phyloP scores from a whole-genome alignment of 495 filamentous ascomycete species.

The Tricharina praecox region DNA sequence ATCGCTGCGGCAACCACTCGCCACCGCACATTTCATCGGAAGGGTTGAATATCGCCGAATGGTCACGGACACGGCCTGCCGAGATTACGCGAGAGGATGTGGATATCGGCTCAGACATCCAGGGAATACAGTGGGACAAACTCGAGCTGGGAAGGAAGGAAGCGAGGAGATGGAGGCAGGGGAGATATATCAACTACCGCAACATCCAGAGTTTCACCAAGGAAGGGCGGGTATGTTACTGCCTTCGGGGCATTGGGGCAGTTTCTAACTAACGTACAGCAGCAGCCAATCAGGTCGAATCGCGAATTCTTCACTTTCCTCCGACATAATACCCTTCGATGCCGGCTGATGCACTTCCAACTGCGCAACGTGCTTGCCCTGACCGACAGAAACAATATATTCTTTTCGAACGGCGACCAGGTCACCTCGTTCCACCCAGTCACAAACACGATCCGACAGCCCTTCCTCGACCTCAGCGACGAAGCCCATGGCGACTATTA shows the following conservation, averaged over 20 bases:
- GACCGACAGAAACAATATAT: slow-evolving; percentile 54
- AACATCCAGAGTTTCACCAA: slow-evolving; percentile 28
- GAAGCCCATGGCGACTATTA: slow-evolving; percentile 30
- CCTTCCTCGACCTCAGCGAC: slow-evolving; percentile 45
- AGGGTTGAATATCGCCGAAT: slow-evolving; percentile 9
- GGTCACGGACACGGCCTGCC: slow-evolving; percentile 26
- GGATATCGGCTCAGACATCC: slow-evolving; percentile 43
- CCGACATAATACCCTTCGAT: background rate
- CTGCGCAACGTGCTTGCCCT: slow-evolving; percentile 68
- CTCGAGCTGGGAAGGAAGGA: slow-evolving; percentile 43
- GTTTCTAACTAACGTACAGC: too few relatives aligned
- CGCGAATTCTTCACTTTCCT: slow-evolving; percentile 6
- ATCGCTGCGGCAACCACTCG: slow-evolving; percentile 3
- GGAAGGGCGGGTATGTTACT: slow-evolving; percentile 11
- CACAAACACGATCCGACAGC: slow-evolving; percentile 31
- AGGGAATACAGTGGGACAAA: slow-evolving; percentile 60
- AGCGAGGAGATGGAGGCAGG: slow-evolving; percentile 41
- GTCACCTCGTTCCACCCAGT: slow-evolving; percentile 40
- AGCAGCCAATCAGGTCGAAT: slow-evolving; percentile 1
- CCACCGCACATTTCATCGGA: slow-evolving; percentile 12
- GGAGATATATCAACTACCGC: slow-evolving; percentile 42
- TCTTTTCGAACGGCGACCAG: slow-evolving; percentile 49
- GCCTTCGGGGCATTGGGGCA: too few relatives aligned
- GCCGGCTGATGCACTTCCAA: slow-evolving; percentile 61
- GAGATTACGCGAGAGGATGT: slow-evolving; percentile 34